phyloP scores from a whole-genome alignment of 139 green algal genomes.

The Edaphochlamys debaryana region DNA sequence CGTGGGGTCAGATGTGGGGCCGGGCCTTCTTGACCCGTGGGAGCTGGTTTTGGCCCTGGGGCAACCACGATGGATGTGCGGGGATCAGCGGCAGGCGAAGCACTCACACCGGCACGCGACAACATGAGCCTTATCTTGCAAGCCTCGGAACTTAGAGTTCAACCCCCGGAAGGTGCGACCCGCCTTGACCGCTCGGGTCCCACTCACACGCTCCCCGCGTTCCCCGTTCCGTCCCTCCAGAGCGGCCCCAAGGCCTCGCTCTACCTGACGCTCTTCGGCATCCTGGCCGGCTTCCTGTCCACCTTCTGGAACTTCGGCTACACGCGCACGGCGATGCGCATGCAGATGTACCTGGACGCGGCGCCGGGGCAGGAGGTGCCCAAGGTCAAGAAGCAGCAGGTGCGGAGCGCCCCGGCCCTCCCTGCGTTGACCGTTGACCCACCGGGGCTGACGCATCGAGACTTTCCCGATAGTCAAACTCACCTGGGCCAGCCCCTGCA shows the following conservation, averaged over 20 bases:
- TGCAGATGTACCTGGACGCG: constrained; percentile 79
- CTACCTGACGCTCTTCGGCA: constrained; percentile 93
- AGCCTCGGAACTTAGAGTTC: too few relatives aligned
- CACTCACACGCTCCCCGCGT: neutral
- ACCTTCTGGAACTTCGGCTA: constrained; percentile 94
- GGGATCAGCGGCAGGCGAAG: too few relatives aligned
- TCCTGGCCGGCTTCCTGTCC: constrained; percentile 90
- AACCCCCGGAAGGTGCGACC: too few relatives aligned
- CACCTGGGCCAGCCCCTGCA: too few relatives aligned
- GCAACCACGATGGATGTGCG: too few relatives aligned
- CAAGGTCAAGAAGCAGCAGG: constrained; percentile 75
- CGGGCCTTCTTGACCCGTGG: too few relatives aligned
- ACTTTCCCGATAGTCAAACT: too few relatives aligned
- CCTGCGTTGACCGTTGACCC: neutral
- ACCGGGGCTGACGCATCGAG: neutral
- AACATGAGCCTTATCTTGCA: too few relatives aligned
- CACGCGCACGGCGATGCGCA: constrained; percentile 73
- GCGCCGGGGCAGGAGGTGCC: constrained; percentile 53
- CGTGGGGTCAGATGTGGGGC: neutral
- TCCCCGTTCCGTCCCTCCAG: constrained; percentile 42
- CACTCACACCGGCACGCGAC: too few relatives aligned
- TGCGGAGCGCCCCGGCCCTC: too few relatives aligned
- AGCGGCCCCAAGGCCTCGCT: constrained; percentile 82
- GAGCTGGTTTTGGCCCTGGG: too few relatives aligned
- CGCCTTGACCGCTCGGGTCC: too few relatives aligned